Base-by-base conservation (phyloP, 2,329 filamentous ascomycete species). In the Phaeosphaeriaceae sp. region DNA sequence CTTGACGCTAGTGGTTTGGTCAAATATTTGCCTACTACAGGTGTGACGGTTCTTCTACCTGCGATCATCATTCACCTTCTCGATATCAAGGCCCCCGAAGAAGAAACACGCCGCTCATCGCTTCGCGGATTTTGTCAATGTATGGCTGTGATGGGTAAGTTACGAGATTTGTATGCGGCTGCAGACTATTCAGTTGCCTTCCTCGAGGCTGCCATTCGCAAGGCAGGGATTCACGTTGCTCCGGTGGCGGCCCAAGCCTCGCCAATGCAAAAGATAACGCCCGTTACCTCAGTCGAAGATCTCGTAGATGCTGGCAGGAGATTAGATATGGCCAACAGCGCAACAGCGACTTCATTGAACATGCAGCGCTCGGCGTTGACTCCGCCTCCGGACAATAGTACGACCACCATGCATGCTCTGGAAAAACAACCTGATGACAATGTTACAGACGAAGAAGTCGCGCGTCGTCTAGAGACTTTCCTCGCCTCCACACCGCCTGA, bases 111-210 rank as follows among this genome's bases (percentile, higher is more conserved):
- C 15, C 83, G 89, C 51, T 81, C 84, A 34, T 92, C 90, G 38
- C 82, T 92, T 18, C 84, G 87, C 49, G 90, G 91, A 16, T 96
- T 96, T 77, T 88, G 88, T 61, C 88, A 92, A 70, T 97, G 93
- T 76, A 96, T 97, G 90, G 84, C 87, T 38, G 91, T 96, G 50
- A 89, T 97, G 80, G 87, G 92, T 70, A 88, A 87, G 56, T 81
- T 97, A 15, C 86, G 92, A 30, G 91, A 96, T 66, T 90, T 92
- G 23, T 97, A 97, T 66, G 87, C 92, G 0, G 92, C 92, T 0
- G 93, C 93, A n/a, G 92, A 97, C 72, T 96, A 94, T 64, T 92
- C 91, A n/a, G 93, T 90, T 1, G 90, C 90, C 2, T 97, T 97
- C 77, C 81, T 97, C n/a, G 90, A 96, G 69, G 91, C 92, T 1